Evolutionary conservation across 768 basidiomycete species (phyloP), one percentile per base, ranked within the genome.

Genomic region (Tulasnella sp.): DNA sequence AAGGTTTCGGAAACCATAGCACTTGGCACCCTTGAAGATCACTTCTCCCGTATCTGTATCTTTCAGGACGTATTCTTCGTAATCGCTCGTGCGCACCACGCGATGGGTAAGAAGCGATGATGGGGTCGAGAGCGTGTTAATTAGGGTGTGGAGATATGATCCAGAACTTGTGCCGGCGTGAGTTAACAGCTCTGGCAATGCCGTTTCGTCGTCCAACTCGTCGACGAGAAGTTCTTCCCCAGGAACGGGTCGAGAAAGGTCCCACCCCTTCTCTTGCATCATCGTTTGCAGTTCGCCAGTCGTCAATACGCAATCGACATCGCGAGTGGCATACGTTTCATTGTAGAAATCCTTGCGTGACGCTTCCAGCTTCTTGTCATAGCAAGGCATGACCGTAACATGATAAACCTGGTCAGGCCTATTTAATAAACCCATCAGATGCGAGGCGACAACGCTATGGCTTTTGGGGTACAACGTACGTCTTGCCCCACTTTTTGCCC

Each of bases 331-430:
- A 69, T 89, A 84, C 1, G 78, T 63, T 6, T 84, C 82, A 60
- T 83, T 81, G 66, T 89, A 90, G 66, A 98, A 99, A 66, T 99
- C 93, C 45, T 82, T 79, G 25, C 96, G 78, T 7, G 93, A 97
- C 0, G 96, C 96, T 70, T 99, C 96, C 14, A 99, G 81, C 67
- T 99, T 99, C 72, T 98, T 98, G 76, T 99, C 96, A 70, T 98
- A 98, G 69, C 96, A 99, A 0, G 96, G 94, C 93, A 98, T 98
- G 49, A 97, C 92, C 0, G 90, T 78, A 52, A 98, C 91, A 65
- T 99, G 96, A 67, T 98, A 99, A 42, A 99, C 79, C 63, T 88
- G 75, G 64, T 87, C 74, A 0, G 91, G 90, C 36, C 88, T 93
- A 17, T 7, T 32, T 15, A 2, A 21, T 9, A 21, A 6, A 6